A percentile compares a stretch with the other conserved stretches of the same genome.
phyloP scores from a whole-genome alignment of 169 alveolate species.

The Plasmodium vinckei region DNA sequence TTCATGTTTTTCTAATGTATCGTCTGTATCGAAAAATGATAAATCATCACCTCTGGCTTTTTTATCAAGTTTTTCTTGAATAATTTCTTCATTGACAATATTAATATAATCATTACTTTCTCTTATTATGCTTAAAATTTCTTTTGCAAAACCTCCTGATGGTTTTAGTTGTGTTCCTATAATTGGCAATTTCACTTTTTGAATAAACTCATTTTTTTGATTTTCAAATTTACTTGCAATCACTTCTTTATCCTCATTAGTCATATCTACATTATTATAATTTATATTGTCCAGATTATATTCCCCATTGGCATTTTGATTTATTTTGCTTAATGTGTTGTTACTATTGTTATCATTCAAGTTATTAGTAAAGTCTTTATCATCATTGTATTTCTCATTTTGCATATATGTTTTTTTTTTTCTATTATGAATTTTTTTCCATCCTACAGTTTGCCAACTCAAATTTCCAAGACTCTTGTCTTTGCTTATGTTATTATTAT shows the following conservation, averaged over 20 bases:
- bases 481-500: neutral
- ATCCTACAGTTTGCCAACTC: neutral
- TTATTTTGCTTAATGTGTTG: neutral
- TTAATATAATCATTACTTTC: slow-evolving; percentile 63
- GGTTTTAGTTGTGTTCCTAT: slow-evolving; percentile 75
- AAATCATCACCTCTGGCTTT: slow-evolving; percentile 48
- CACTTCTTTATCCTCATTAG: slow-evolving; percentile 35
- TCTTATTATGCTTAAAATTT: slow-evolving; percentile 27
- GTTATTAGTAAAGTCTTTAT: neutral
- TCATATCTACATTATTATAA: slow-evolving; percentile 15
- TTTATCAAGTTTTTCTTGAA: slow-evolving; percentile 46
- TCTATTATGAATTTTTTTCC: neutral
- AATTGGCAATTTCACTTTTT: slow-evolving; percentile 56
- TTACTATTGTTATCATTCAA: neutral
- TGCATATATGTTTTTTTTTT: neutral
- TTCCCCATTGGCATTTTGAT: neutral
- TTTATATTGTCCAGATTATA: neutral
- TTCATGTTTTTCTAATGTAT: slow-evolving; percentile 61
- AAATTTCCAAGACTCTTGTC: neutral
- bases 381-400: neutral
- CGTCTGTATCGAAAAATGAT: slow-evolving; percentile 58
- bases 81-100: slow-evolving; percentile 54
- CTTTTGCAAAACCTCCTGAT: slow-evolving; percentile 73
- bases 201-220: slow-evolving; percentile 52
- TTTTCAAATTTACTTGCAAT: slow-evolving; percentile 29